Evolutionary conservation across 306 rosid species (phyloP), one percentile per base, ranked within the genome.

Genomic region (Acmispon strigosus): DNA sequence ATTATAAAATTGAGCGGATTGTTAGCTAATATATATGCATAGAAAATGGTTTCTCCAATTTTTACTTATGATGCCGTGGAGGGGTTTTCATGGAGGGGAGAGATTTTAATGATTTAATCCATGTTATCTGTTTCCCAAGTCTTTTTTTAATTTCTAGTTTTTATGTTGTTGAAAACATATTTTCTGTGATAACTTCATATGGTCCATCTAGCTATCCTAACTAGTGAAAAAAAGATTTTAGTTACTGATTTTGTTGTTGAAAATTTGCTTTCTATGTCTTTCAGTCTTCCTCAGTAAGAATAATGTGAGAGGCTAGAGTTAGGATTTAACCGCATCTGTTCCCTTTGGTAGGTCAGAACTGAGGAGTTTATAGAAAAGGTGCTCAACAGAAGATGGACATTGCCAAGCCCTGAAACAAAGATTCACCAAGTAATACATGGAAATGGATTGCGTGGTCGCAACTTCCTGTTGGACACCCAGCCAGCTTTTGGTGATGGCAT

Each of bases 371-470:
- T 82, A 70, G 77, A 81, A 1, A 86, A 81, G 50, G 7, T 90
- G 66, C 90, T 90, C 2, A 80, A 81, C 72, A 80, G 92, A 84
- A 87, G 82, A 87, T 93, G 98, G 98, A 49, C 87, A 29, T 68
- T 90, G 82, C 74, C 69, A 56, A 52, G 48, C 52, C 95, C 95
- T 19, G 86, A 87, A 72, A 62, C 91, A 13, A 84, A 86, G 78
- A 77, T 90, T 68, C 90, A 84, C 69, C 86, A 75, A 79, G 77
- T 90, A 43, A 36, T 75, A 27, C 80, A 80, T 43, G 74, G 32
- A 18, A 72, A 80, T 43, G 74, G 74, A 36, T 68, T 82, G 3
- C 62, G 57, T n/a, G 60, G 69, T 32, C 19, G 54, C 61, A 39
- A 56, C 43, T 75, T 72, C 39, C 37, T 76, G 20, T 68, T 79